These are phyloP conservation scores for Toxoplasma gondii DNA, from an alignment of 169 alveolate genomes.

Conservation along the genomic window DNA sequence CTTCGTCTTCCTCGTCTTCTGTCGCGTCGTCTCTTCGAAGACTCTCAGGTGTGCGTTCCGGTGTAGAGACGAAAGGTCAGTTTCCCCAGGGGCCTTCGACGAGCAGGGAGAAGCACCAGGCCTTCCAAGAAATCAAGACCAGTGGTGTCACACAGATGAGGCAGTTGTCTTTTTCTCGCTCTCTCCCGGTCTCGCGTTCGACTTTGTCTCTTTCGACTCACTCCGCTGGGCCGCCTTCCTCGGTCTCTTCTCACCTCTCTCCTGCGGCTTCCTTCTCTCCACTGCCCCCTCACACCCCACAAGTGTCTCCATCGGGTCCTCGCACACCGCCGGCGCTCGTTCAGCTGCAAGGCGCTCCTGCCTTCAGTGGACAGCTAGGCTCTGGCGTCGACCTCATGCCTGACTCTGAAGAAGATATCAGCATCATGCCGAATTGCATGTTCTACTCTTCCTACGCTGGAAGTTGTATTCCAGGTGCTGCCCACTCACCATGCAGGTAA, in stretches of 20 bases:
- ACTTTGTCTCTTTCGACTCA: no score
- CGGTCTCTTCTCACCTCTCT: neutral
- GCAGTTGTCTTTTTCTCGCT: no score
- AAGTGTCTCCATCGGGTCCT: neutral
- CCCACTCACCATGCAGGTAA: slow-evolving; percentile 23
- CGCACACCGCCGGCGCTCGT: neutral
- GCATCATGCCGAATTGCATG: neutral
- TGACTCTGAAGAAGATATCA: neutral
- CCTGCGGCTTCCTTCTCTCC: neutral
- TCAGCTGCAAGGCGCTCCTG: neutral
- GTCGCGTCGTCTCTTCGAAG: no score
- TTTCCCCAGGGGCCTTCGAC: no score
- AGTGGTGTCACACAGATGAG: no score
- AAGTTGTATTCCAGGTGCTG: neutral
- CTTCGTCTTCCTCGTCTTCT: no score
- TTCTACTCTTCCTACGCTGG: slow-evolving; percentile 6
- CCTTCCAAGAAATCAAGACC: no score
- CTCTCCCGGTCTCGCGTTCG: no score
- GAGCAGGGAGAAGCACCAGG: no score
- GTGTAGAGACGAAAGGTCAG: no score
- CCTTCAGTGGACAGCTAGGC: neutral
- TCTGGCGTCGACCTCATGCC: neutral
- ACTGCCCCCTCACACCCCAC: neutral
- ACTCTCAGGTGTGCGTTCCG: no score
- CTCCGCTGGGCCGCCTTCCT: neutral